Conservation (phyloP, 2,329 filamentous ascomycete genomes). For the Elsinoe ampelina region DNA sequence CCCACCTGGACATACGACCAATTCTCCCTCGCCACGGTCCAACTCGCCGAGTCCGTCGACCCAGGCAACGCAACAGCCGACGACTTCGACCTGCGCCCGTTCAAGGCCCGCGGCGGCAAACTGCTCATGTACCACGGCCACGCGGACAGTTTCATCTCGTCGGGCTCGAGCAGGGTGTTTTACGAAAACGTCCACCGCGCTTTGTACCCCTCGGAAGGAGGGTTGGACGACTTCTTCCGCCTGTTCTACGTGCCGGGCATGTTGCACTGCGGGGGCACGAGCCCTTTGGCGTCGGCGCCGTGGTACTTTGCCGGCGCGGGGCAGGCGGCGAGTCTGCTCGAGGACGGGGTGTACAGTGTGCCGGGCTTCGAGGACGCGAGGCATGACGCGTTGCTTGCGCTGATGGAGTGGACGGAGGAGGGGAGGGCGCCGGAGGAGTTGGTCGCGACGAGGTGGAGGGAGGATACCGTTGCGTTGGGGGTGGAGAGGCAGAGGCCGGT, state of each 20-base stretch:
- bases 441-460: slow-evolving; percentile 29
- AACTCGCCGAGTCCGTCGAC: slow-evolving; percentile 32
- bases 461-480: slow-evolving; percentile 24
- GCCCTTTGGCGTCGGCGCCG: slow-evolving; percentile 29
- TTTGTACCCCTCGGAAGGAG: slow-evolving; percentile 27
- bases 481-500: slow-evolving; percentile 29
- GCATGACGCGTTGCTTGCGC: slow-evolving; percentile 28
- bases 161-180: slow-evolving; percentile 43
- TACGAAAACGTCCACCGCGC: slow-evolving; percentile 37
- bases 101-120: slow-evolving; percentile 35
- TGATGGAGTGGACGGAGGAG: slow-evolving; percentile 33
- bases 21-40: slow-evolving; percentile 32
- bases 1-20: slow-evolving; percentile 31
- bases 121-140: slow-evolving; percentile 38
- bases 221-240: slow-evolving; percentile 34
- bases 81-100: slow-evolving; percentile 40
- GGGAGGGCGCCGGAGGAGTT: slow-evolving; percentile 29
- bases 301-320: slow-evolving; percentile 38
- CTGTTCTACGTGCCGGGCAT: slow-evolving; percentile 39
- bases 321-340: slow-evolving; percentile 23
- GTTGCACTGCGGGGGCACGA: slow-evolving; percentile 34
- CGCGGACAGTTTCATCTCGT: slow-evolving; percentile 39
- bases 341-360: slow-evolving; percentile 20
- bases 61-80: slow-evolving; percentile 43
- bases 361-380: slow-evolving; percentile 26